phyloP scores from a whole-genome alignment of 2,329 filamentous ascomycete species.

The Fusarium musae region DNA sequence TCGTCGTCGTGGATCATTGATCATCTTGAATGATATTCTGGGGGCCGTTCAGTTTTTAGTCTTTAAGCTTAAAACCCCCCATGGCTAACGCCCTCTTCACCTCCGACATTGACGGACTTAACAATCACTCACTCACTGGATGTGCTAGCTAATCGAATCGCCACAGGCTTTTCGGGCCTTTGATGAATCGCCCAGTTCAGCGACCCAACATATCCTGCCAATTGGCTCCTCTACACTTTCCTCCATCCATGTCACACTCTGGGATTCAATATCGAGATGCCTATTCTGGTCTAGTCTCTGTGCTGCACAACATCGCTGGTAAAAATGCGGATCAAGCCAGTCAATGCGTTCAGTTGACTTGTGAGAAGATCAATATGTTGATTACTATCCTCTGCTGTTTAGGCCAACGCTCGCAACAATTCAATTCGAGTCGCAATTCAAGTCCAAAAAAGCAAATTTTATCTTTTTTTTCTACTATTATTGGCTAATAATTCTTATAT shows the following conservation, averaged over 20 bases:
- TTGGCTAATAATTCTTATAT: too few species aligned
- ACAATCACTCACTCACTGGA: neutral
- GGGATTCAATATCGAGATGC: slow-evolving; percentile 24
- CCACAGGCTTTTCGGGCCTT: neutral
- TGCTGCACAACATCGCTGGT: slow-evolving; percentile 11
- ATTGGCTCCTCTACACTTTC: neutral
- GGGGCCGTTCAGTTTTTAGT: slow-evolving; percentile 10
- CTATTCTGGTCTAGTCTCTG: slow-evolving; percentile 32
- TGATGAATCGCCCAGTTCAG: neutral
- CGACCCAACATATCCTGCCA: neutral
- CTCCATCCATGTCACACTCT: neutral
- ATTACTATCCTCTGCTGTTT: neutral
- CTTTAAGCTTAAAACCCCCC: slow-evolving; percentile 28
- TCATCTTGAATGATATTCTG: neutral
- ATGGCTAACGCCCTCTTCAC: slow-evolving; percentile 10
- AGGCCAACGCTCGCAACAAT: too few species aligned
- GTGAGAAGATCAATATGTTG: neutral
- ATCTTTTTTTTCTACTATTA: too few species aligned
- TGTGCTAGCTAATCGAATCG: neutral
- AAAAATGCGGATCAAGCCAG: slow-evolving; percentile 6
- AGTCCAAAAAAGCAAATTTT: too few species aligned
- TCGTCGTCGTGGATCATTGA: neutral
- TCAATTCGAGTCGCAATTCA: too few species aligned
- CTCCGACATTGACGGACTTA: neutral
- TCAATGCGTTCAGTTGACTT: neutral